Evolutionary conservation across 306 rosid genomes (phyloP), one percentile per base, ranked within the genome.

Genomic region (Pterocarpus santalinus): DNA sequence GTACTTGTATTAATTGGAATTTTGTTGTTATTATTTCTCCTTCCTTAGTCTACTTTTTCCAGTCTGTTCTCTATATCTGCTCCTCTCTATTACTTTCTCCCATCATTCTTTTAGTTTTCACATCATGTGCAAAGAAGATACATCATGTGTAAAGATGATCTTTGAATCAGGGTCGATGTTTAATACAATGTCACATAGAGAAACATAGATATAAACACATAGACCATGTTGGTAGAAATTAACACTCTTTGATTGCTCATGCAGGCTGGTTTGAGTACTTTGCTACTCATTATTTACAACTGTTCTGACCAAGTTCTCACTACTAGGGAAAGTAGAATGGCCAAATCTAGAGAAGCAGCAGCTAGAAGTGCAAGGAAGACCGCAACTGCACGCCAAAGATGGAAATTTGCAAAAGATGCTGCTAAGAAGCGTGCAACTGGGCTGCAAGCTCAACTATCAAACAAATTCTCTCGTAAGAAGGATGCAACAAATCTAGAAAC

Each of bases 211-310:
- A 58, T 39, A 22, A 22, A 30, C 49, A 38, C 1, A 13, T 38
- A 17, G 75, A 43, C 38, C 51, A 65, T 63, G 78, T 79, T 76
- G 65, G 82, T 57, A 36, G 84, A 82, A 69, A 52, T 85, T 79
- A 77, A 87, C 87, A 46, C 61, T 84, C 70, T 68, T 83, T 69
- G 57, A 83, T 86, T 93, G 78, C 87, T 86, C 69, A 65, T 90
- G 98, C 98, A 95, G 99, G 97, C 92, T 74, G 99, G 92, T 82
- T 79, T 95, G 90, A 87, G 92, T 84, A 93, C 96, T 75, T 80
- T 95, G 70, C 93, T 95, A 67, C 97, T 95, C 89, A 90, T 95
- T 82, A 87, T 95, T 75, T 95, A 95, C 94, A 95, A 93, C 91
- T 93, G 95, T 81, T 91, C 97, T 80, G 99, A 88, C 86, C 99